Base-by-base conservation (phyloP, 2,329 filamentous ascomycete species). In the Fusarium sp. region DNA sequence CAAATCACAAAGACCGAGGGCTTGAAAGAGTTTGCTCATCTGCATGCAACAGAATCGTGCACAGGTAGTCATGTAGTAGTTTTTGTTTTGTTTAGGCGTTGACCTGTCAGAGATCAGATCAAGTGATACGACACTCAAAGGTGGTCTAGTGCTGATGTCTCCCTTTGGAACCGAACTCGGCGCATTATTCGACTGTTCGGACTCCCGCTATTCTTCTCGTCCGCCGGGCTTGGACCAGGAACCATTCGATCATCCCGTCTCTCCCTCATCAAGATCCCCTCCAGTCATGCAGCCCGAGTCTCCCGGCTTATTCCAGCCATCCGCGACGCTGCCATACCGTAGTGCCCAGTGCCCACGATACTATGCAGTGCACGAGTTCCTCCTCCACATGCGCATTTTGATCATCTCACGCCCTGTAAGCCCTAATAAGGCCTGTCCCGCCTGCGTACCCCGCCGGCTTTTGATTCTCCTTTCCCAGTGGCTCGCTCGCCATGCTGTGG, bases 351-450 rank as follows among this genome's bases (percentile, higher is more conserved):
- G 42, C 42, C 51, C 56, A 63, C 60, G 36, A 48, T 15, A 35
- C 33, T 35, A 42, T 33, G 48, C 58, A 51, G 66, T 60, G 65
- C 56, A 52, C 42, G 47, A 43, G 29, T 6, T 27, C 25, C 20
- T 25, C 27, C 59, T 40, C 35, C 46, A 50, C 45, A 50, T 29
- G 41, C 52, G 52, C 40, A 49, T 40, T 50, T 42, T 49, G 21
- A 41, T 52, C 49, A 37, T 41, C 43, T 27, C 58, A 67, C 71
- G 63, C 67, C 65, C 71, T 58, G 66, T 73, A 74, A 73, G 71
- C 71, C 71, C 71, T 73, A 73, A 58, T 73, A 73, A 58, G 45
- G 48, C 25, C 50, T 52, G 51, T 54, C 48, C 57, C 49, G 43
- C 53, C 48, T 63, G 37, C 29, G 36, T 58, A 56, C 60, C 60